phyloP scores from a whole-genome alignment of 2,329 filamentous ascomycete species.

The Arachnopeziza araneosa region DNA sequence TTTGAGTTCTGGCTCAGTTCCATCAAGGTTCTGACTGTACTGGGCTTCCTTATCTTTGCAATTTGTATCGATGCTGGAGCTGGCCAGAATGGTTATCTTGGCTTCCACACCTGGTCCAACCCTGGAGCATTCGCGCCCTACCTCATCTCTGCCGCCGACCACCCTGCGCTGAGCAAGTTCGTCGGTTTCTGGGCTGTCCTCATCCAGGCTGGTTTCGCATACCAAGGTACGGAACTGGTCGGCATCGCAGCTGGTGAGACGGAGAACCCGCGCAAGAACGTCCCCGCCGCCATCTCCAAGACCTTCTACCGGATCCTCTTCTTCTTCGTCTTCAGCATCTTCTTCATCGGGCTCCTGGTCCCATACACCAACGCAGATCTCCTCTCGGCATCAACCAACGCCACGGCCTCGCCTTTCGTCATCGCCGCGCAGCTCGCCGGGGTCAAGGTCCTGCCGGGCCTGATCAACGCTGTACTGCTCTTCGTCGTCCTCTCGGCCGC shows the following conservation, averaged over 20 bases:
- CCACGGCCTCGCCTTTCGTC: slow-evolving; percentile 57
- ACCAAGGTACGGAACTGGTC: slow-evolving; percentile 70
- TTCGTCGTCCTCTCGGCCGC: slow-evolving; percentile 69
- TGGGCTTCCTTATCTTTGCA: slow-evolving; percentile 71
- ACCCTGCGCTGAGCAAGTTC: slow-evolving; percentile 45
- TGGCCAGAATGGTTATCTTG: slow-evolving; percentile 63
- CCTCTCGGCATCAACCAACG: slow-evolving; percentile 46
- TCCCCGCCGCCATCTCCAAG: slow-evolving; percentile 67
- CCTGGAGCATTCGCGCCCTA: slow-evolving; percentile 64
- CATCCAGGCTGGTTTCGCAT: slow-evolving; percentile 64
- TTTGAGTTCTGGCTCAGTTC: slow-evolving; percentile 73
- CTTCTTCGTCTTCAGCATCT: slow-evolving; percentile 59
- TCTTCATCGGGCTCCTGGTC: slow-evolving; percentile 68
- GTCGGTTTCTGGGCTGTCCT: slow-evolving; percentile 65
- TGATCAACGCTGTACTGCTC: slow-evolving; percentile 63
- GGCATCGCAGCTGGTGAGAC: slow-evolving; percentile 76
- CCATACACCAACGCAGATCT: slow-evolving; percentile 55
- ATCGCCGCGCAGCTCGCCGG: slow-evolving; percentile 56
- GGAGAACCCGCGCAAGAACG: slow-evolving; percentile 63
- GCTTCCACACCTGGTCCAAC: slow-evolving; percentile 64
- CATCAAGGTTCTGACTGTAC: slow-evolving; percentile 70
- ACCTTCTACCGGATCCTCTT: slow-evolving; percentile 71
- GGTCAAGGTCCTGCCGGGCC: slow-evolving; percentile 56
- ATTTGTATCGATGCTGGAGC: slow-evolving; percentile 71
- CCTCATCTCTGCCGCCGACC: slow-evolving; percentile 47